Percentiles rank a stretch among this genome's conserved stretches.
Evolutionary conservation across 345 rosid species (phyloP).

Genomic region (Draba incana): DNA sequence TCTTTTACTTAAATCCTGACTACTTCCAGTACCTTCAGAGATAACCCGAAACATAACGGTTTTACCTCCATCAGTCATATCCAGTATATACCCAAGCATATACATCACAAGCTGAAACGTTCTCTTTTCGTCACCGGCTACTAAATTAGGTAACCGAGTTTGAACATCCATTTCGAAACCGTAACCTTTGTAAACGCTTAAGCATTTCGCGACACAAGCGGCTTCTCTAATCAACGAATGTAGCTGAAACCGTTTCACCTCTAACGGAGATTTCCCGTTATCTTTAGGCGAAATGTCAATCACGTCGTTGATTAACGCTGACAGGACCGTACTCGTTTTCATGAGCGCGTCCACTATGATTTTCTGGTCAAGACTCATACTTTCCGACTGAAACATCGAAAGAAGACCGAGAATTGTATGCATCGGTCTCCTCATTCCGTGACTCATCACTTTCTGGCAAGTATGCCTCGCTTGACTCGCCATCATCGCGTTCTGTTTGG

Average conservation of each 20-base stretch:
- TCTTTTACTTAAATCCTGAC: slow-evolving; percentile 57
- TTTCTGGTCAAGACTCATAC: slow-evolving; percentile 63
- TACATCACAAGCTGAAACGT: slow-evolving; percentile 92
- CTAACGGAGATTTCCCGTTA: slow-evolving; percentile 68
- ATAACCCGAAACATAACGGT: slow-evolving; percentile 61
- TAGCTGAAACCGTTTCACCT: slow-evolving; percentile 65
- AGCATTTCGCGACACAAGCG: slow-evolving; percentile 82
- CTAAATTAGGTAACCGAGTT: slow-evolving; percentile 72
- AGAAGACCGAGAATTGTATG: slow-evolving; percentile 89
- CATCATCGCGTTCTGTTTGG: slow-evolving; percentile 88
- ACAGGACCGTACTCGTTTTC: slow-evolving; percentile 72
- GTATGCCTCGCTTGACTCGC: slow-evolving; percentile 89
- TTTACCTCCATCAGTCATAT: slow-evolving; percentile 59
- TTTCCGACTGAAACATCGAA: slow-evolving; percentile 70
- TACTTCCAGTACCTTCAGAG: slow-evolving; percentile 48
- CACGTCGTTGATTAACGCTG: slow-evolving; percentile 75
- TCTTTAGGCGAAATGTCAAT: slow-evolving; percentile 78
- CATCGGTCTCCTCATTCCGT: slow-evolving; percentile 97
- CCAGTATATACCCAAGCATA: slow-evolving; percentile 82
- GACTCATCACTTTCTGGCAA: slow-evolving; percentile 95
- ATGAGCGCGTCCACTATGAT: slow-evolving; percentile 68
- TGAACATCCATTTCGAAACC: slow-evolving; percentile 69
- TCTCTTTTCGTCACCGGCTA: slow-evolving; percentile 84
- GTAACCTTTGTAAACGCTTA: slow-evolving; percentile 70
- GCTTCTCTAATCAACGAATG: slow-evolving; percentile 83